Percentiles rank a stretch among this genome's conserved stretches.
These are phyloP conservation scores for Eragrostis curvula DNA, from an alignment of 176 grass and related monocot species.

Conservation along the genomic window DNA sequence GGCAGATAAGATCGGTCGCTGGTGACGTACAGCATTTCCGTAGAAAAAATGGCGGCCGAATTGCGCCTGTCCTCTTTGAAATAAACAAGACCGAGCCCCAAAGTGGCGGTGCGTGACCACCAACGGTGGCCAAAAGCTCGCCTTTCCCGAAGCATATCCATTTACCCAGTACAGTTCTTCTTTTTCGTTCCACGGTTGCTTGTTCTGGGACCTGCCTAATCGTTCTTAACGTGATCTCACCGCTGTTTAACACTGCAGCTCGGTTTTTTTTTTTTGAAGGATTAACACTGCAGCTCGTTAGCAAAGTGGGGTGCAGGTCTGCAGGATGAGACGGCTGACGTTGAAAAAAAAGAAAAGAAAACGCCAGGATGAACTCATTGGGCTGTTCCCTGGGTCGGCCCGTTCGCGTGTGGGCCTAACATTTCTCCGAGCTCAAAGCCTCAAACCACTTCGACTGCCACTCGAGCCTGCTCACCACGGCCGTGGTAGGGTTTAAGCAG, in stretches of 20 bases:
- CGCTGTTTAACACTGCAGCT: no score
- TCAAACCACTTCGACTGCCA: neutral
- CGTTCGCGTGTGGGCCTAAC: neutral
- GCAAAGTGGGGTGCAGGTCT: no score
- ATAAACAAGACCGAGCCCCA: neutral
- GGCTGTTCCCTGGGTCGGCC: neutral
- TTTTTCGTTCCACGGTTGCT: neutral
- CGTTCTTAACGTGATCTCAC: neutral
- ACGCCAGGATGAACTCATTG: neutral
- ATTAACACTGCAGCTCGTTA: no score
- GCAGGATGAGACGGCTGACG: no score
- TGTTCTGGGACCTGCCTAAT: neutral
- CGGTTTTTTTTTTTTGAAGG: no score
- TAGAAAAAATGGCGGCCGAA: neutral
- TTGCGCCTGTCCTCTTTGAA: neutral
- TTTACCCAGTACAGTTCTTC: neutral
- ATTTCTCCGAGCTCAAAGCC: neutral
- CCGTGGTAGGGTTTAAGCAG: slow-evolving; percentile 15
- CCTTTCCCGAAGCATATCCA: slow-evolving; percentile 14
- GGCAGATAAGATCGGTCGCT: neutral
- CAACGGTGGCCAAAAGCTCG: neutral
- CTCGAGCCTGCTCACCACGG: neutral
- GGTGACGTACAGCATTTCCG: neutral
- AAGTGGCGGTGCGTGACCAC: slow-evolving; percentile 3
- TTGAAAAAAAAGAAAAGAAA: no score